Conservation (phyloP, 2,329 filamentous ascomycete genomes). For the Talaromyces sp. region DNA sequence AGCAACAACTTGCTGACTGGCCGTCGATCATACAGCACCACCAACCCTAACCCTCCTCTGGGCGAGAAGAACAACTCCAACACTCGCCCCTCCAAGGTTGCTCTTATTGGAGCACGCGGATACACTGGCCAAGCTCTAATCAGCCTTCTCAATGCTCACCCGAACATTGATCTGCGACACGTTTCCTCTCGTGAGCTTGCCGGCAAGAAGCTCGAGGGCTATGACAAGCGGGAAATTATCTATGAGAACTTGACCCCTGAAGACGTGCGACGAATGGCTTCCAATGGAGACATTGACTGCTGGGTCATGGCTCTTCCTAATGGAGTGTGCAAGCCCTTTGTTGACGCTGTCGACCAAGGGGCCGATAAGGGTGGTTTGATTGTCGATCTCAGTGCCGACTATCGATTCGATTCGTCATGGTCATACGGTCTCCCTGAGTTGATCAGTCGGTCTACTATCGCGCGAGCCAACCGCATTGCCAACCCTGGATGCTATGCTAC, state of each 20-base stretch:
- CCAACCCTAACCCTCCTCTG: slow-evolving; percentile 82
- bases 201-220: slow-evolving; percentile 81
- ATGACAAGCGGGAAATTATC: slow-evolving; percentile 82
- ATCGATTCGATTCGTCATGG: slow-evolving; percentile 80
- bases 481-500: slow-evolving; percentile 97
- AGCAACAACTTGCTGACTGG: slow-evolving; percentile 23
- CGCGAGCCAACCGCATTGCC: slow-evolving; percentile 72
- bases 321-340: slow-evolving; percentile 86
- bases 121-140: slow-evolving; percentile 93
- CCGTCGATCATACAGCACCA: slow-evolving; percentile 43
- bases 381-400: slow-evolving; percentile 93
- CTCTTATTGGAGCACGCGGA: slow-evolving; percentile 83
- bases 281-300: slow-evolving; percentile 79
- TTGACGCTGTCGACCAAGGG: slow-evolving; percentile 75
- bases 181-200: slow-evolving; percentile 90
- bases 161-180: slow-evolving; percentile 80
- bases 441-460: slow-evolving; percentile 68
- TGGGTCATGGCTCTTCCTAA: slow-evolving; percentile 98
- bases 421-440: slow-evolving; percentile 88
- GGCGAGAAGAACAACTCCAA: slow-evolving; percentile 85
- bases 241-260: slow-evolving; percentile 88
- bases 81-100: slow-evolving; percentile 69
- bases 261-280: slow-evolving; percentile 78
- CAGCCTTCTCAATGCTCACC: slow-evolving; percentile 78
- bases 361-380: slow-evolving; percentile 67